Percentiles rank a stretch among this genome's conserved stretches.
Conservation (phyloP, 305 asterid genomes). For the Fraxinus sp. region DNA sequence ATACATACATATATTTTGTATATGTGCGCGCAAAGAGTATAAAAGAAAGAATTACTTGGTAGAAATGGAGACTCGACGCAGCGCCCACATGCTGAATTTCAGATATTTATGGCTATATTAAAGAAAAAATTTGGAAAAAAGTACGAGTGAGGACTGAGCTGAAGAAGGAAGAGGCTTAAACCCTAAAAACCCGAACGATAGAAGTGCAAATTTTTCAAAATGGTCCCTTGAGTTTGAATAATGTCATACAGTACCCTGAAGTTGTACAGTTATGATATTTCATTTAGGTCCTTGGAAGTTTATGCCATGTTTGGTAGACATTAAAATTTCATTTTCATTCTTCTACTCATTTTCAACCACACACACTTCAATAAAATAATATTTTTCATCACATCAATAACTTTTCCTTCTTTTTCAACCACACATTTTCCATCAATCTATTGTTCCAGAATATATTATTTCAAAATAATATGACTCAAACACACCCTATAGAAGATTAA, state of each 20-base stretch:
- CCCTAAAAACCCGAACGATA: conserved; percentile 36
- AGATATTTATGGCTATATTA: background rate
- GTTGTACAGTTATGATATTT: conserved; percentile 8
- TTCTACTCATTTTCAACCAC: too few relatives aligned
- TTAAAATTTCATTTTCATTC: too few relatives aligned
- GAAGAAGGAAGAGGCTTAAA: conserved; percentile 30
- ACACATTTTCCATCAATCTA: too few relatives aligned
- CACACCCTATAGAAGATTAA: background rate
- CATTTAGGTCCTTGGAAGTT: background rate
- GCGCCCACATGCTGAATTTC: conserved; percentile 47
- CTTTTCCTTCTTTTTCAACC: too few relatives aligned
- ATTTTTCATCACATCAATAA: too few relatives aligned
- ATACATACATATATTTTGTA: background rate
- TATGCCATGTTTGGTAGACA: background rate
- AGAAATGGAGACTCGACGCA: conserved; percentile 53
- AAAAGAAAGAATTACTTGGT: conserved; percentile 35
- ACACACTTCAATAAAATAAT: too few relatives aligned
- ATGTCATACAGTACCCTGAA: background rate
- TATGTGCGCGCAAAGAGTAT: background rate
- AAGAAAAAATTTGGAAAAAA: background rate
- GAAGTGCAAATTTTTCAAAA: background rate
- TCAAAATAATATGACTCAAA: too few relatives aligned
- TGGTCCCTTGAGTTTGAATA: conserved; percentile 21
- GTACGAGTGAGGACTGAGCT: background rate
- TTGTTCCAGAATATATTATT: too few relatives aligned